Base-by-base conservation (phyloP, 768 basidiomycete species). In the Phaffia tasmanica region DNA sequence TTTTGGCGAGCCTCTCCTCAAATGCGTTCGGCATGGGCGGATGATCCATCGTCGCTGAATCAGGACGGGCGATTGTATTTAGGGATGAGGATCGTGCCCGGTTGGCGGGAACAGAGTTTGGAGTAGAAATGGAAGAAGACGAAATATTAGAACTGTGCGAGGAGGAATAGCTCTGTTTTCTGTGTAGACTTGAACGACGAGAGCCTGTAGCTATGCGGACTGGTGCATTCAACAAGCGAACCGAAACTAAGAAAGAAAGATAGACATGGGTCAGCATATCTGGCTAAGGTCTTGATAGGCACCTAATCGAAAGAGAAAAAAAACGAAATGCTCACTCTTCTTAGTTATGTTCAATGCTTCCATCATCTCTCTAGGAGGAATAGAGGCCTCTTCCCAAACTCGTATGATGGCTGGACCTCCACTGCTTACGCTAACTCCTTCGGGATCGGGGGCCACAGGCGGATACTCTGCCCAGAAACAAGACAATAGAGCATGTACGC, bases 391-490 rank as follows among this genome's bases (percentile, higher is more conserved):
- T 53, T 69, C 51, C 67, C 67, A 69, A 21, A 64, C 58, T 29
- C 46, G 56, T 18, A 69, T 60, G 57, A 69, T 69, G 8, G 62
- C 50, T 23, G 57, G 50, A 21, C 67, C 67, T 29, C 64, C 67
- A 32, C 54, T 51, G 35, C 27, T 64, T 21, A 47, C 25, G 25
- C 42, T 42, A 3, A 16, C 54, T 2, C 15, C 30, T 25, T 56
- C 66, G 4, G 47, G 47, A 15, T 69, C 67, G 21, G 42, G 25
- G 27, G 61, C 57, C 27, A 69, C 67, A 18, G 67, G 67, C 8
- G 67, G 67, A 49, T 50, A 77, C 18, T 63, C 50, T 29, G 57
- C 57, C 46, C 67, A 57, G 57, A 72, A 76, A 27, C 42, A 66
- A 30, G 55, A 51, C 11, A 76, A 58, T 15, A 60, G 58, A 15